These are phyloP conservation scores for Peniophora sp. DNA, from an alignment of 1,284 basidiomycete species.

Conservation along the genomic window DNA sequence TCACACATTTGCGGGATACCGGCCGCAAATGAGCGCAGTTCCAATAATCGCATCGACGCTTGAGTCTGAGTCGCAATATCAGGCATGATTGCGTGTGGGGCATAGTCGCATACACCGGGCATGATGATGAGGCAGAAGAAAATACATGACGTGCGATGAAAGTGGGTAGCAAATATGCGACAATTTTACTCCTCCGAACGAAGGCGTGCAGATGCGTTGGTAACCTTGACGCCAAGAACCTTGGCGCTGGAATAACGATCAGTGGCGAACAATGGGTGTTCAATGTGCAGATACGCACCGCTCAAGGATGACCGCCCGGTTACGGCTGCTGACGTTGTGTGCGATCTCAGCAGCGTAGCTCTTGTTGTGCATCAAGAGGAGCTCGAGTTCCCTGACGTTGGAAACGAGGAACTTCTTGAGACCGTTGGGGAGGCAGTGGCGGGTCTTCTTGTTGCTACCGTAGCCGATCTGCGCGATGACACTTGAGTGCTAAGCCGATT, in stretches of 20 bases:
- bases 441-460: constrained; percentile 87
- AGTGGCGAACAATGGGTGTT: constrained; percentile 1
- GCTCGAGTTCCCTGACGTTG: constrained; percentile 88
- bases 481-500: neutral
- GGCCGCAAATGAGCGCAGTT: no score
- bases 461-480: constrained; percentile 58
- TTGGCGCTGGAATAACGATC: constrained; percentile 52
- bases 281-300: constrained; percentile 45
- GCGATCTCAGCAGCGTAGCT: constrained; percentile 95
- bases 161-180: constrained; percentile 10
- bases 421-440: constrained; percentile 90
- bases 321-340: constrained; percentile 94
- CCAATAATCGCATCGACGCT: no score
- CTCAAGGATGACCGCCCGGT: constrained; percentile 90
- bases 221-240: constrained; percentile 87
- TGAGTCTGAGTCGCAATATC: no score
- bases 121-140: constrained; percentile 1
- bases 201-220: constrained; percentile 91
- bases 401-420: constrained; percentile 91
- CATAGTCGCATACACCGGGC: neutral
- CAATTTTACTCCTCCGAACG: constrained; percentile 88
- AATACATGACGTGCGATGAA: constrained; percentile 8
- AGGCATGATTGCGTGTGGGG: neutral
- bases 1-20: no score
- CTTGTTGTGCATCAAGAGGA: constrained; percentile 98